Evolutionary conservation across 306 rosid genomes (phyloP), one percentile per base, ranked within the genome.

Genomic region (Elaeagnus macrophylla): DNA sequence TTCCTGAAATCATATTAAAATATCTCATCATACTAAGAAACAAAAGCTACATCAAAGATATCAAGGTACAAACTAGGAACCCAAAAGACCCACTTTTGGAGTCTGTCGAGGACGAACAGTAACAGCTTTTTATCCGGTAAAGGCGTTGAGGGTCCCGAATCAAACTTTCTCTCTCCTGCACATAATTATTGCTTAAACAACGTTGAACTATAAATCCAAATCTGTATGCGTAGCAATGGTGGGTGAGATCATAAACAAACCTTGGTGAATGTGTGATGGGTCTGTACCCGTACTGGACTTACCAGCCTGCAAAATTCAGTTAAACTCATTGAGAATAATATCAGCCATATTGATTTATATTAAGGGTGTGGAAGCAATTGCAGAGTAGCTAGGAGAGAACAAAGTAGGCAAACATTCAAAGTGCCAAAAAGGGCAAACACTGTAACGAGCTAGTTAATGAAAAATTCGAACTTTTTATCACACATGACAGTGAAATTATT

Each of bases 41-140:
- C 37, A 67, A 65, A 75, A 45, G 65, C 42, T 17, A 71, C 54
- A 54, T 12, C 65, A 79, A 66, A 59, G 58, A 56, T 39, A 61
- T 9, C 54, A 63, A 54, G 68, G 51, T 57, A 60, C 37, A 66
- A 72, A 53, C 62, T 57, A 58, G 44, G 45, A 53, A 63, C 68
- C 60, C 59, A 15, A 36, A 45, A 51, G 61, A 40, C 77, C 38
- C 65, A 83, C 90, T 74, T 79, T 67, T 83, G 90, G 64, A 83
- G 67, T 83, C 90, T 74, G 59, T 83, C 90, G 36, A 83, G 79
- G 62, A 83, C 61, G 48, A 83, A 79, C 38, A 76, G 67, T 53
- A 83, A 64, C 73, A 83, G 79, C 73, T 79, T 74, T 70, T 64
- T 73, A 60, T 83, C 81, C 0, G 90, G 90, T 45, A 83, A 71